Conservation (phyloP, 2,329 filamentous ascomycete species). For the Colletotrichum musae region DNA sequence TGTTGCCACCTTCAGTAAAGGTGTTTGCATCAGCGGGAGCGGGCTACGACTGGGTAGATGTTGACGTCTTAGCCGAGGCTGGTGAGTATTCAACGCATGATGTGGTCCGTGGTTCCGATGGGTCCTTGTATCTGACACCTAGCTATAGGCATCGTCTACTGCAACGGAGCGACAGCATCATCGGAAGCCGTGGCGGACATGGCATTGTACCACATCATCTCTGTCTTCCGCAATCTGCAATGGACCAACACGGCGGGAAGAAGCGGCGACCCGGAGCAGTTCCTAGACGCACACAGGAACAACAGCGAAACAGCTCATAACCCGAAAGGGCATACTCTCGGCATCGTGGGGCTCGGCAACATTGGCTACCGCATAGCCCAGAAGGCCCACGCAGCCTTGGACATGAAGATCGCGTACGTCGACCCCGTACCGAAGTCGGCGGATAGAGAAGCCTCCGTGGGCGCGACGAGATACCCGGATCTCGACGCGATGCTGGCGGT, state of each 20-base stretch:
- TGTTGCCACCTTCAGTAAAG: slow-evolving; percentile 66
- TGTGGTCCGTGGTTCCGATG: not conserved
- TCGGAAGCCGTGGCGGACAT: slow-evolving; percentile 75
- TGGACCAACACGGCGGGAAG: slow-evolving; percentile 69
- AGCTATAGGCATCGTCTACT: slow-evolving; percentile 66
- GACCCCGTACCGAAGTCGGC: slow-evolving; percentile 59
- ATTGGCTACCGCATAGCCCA: slow-evolving; percentile 68
- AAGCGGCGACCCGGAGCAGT: slow-evolving; percentile 52
- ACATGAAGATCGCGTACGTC: slow-evolving; percentile 70
- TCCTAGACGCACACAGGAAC: slow-evolving; percentile 68
- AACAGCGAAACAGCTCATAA: slow-evolving; percentile 69
- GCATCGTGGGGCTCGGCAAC: slow-evolving; percentile 73
- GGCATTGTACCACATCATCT: slow-evolving; percentile 71
- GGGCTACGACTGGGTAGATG: slow-evolving; percentile 76
- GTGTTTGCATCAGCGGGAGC: slow-evolving; percentile 74
- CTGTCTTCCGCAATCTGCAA: slow-evolving; percentile 69
- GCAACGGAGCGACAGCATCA: slow-evolving; percentile 72
- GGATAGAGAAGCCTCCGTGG: slow-evolving; percentile 59
- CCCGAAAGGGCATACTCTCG: slow-evolving; percentile 66
- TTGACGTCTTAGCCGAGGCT: slow-evolving; percentile 49
- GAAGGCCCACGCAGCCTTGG: slow-evolving; percentile 67
- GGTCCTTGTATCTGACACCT: not conserved
- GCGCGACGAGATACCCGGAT: slow-evolving; percentile 57
- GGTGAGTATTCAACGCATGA: not conserved
- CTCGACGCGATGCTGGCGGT: slow-evolving; percentile 62